Conservation (phyloP, 2,329 filamentous ascomycete genomes). For the Arthrobotrys iridis region DNA sequence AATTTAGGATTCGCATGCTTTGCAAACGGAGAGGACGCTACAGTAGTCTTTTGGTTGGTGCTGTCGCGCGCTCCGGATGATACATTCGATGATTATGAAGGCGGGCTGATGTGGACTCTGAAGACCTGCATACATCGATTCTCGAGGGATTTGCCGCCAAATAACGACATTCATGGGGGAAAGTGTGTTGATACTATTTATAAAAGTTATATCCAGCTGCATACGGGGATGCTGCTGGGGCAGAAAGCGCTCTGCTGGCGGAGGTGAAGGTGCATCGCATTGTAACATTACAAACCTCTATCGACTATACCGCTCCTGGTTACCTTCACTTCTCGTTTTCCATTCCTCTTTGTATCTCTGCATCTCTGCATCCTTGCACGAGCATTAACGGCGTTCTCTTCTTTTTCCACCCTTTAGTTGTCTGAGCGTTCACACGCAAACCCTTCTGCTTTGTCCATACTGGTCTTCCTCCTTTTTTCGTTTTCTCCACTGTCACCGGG, state of each 20-base stretch:
- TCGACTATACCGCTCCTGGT: background rate
- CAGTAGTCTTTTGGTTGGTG: background rate
- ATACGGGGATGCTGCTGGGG: background rate
- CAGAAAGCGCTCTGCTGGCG: slow-evolving; percentile 4
- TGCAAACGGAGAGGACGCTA: background rate
- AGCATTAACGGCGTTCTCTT: slow-evolving; percentile 20
- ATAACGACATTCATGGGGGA: background rate
- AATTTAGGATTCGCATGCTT: background rate
- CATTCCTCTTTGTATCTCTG: background rate
- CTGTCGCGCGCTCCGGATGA: background rate
- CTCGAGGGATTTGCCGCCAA: background rate
- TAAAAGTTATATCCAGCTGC: background rate
- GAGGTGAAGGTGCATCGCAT: background rate
- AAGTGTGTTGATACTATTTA: background rate
- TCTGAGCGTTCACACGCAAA: background rate
- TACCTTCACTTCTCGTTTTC: background rate
- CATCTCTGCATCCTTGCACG: background rate
- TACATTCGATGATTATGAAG: background rate
- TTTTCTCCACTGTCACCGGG: background rate
- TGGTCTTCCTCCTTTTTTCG: background rate
- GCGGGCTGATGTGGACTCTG: background rate
- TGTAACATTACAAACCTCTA: background rate
- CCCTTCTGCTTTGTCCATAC: background rate
- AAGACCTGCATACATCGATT: background rate
- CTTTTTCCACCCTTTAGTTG: background rate